Base-by-base conservation (phyloP, 495 filamentous ascomycete genomes). In the Tuber calosporum region DNA sequence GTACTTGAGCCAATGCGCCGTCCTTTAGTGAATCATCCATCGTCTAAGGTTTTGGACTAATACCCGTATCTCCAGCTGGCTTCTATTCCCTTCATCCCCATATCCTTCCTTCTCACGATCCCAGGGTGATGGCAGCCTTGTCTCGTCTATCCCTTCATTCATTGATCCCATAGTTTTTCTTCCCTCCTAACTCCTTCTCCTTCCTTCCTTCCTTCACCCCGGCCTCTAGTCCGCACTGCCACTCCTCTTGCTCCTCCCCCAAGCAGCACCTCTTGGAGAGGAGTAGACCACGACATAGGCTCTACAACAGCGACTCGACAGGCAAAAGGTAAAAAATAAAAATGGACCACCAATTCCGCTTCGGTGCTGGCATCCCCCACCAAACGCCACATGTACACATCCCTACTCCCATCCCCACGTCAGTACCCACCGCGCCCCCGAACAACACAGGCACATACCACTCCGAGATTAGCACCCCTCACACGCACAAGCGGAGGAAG, bases 401-500 rank as follows among this genome's bases (percentile, higher is more conserved):
- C 48, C n/a, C 48, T 26, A 30, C 26, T 58, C 48, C 48, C 11
- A 13, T 58, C n/a, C 48, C n/a, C 4, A 30, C 48, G 2, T n/a
- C 48, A 58, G 11, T 58, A n/a, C 5, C 48, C n/a, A 58, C 48
- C 48, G 48, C 9, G n/a, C n/a, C 9, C 15, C n/a, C 8, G n/a
- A 13, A 26, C 9, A 30, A 58, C 48, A 26, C 48, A 0, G 8
- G n/a, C 9, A 58, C n/a, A n/a, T 58, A 58, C n/a, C 48, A 58
- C 4, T n/a, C 48, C n/a, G 48, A 58, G 48, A 30, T 3, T 15
- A 26, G 11, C n/a, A 30, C 48, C 48, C 48, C 48, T 26, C 48
- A 58, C 48, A 58, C n/a, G n/a, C 74, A 71, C 15, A 67, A 39
- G 40, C 84, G 84, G 6, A 86, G 84, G 80, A 86, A 87, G 72